Conservation (phyloP, 169 alveolate species). For the Plasmodium ovale region DNA sequence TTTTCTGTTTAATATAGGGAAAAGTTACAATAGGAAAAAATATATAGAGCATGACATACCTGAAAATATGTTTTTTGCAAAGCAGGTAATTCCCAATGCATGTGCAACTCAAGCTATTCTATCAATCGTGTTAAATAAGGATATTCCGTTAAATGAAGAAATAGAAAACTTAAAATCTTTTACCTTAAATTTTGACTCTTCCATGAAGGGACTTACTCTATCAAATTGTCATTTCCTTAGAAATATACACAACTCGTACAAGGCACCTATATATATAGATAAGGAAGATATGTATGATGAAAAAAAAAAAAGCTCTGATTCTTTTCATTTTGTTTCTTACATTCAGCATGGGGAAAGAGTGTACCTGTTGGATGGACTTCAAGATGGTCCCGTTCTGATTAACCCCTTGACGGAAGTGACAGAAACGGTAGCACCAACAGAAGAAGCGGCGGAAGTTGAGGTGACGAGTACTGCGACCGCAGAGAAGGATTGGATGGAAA, state of each 20-base stretch:
- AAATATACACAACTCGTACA: conserved; percentile 86
- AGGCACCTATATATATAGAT: conserved; percentile 86
- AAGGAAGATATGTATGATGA: conserved; percentile 81
- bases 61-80: conserved; percentile 91
- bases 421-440: background rate
- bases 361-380: conserved; percentile 79
- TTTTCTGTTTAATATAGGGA: conserved; percentile 89
- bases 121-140: conserved; percentile 88
- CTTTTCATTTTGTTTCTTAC: conserved; percentile 92
- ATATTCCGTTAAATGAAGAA: conserved; percentile 69
- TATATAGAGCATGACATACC: conserved; percentile 40
- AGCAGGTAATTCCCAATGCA: conserved; percentile 92
- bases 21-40: conserved; percentile 74
- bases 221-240: conserved; percentile 90
- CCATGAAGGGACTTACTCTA: conserved; percentile 89
- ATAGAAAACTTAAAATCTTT: conserved; percentile 88
- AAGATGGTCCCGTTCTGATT: conserved; percentile 74
- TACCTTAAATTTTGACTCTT: conserved; percentile 86
- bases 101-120: conserved; percentile 95
- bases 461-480: background rate
- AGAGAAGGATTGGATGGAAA: background rate
- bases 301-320: conserved; percentile 88
- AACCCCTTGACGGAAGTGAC: too few relatives aligned
- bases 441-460: background rate
- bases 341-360: conserved; percentile 85